Evolutionary conservation across 2,329 filamentous ascomycete species (phyloP), one percentile per base, ranked within the genome.

Genomic region (Penicillium sclerotigenum): DNA sequence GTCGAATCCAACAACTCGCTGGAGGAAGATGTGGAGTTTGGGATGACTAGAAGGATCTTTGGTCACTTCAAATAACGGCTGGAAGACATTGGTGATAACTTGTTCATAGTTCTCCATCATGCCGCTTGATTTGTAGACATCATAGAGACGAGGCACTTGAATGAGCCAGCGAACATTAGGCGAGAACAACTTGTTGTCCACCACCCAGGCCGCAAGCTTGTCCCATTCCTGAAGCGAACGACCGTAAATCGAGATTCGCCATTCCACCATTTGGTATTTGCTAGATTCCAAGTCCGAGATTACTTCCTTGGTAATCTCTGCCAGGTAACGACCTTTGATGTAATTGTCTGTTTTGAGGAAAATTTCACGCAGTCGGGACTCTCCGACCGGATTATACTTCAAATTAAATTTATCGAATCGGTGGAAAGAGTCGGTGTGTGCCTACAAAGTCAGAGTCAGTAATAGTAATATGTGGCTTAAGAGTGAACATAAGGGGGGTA

Each of bases 191-290:
- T 97, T 97, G 79, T 97, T 96, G 77, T 97, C 93, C 16, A 97
- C 86, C 8, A 99, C 91, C 94, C 94, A 99, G 3, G 89, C 90
- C 4, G 94, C 94, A 49, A 99, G 84, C 71, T 96, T 99, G 70
- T 97, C 93, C 94, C 94, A 99, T 73, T 99, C 94, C 60, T 96
- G 87, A 38, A 96, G 82, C 3, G 88, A 89, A 70, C 91, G 89
- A 60, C 94, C 94, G 68, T 99, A 99, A 61, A 99, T 91, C 24
- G 92, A 97, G 64, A 99, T 96, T 41, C 94, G 91, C 92, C 95
- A 99, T 77, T 99, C 94, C 1, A 94, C 94, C 89, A 99, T 97
- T 73, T 99, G 94, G 70, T 99, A 99, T 73, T 99, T 99, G 83
- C 92, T 97, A 47, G 93, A 96, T 74, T 99, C 94, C 31, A 99